Evolutionary conservation across 495 filamentous ascomycete species (phyloP).

Genomic region (Tuber umbilicatum): DNA sequence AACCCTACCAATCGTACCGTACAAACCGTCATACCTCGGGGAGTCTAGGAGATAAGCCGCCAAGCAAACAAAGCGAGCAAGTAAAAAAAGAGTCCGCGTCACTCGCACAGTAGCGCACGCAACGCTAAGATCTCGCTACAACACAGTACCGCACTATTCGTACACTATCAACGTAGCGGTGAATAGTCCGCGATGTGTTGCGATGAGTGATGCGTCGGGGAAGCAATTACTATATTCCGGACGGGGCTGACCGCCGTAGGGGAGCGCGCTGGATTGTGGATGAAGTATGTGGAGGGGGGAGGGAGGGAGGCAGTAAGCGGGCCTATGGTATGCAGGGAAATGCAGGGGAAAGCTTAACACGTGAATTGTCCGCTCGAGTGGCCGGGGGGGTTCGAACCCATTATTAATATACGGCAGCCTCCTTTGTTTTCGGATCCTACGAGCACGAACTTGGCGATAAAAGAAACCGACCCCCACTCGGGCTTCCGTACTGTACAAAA

Average conservation of each 20-base stretch:
- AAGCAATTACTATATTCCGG: slow-evolving; percentile 2
- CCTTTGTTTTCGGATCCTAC: neutral
- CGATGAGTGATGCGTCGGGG: neutral
- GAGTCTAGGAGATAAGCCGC: neutral
- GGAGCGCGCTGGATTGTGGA: neutral
- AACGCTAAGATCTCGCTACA: neutral
- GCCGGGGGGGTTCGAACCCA: neutral
- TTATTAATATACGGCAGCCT: neutral
- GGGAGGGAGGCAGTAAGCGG: neutral
- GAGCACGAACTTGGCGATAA: no score
- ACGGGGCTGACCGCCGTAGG: neutral
- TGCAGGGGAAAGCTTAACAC: neutral
- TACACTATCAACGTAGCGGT: neutral
- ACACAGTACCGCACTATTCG: neutral
- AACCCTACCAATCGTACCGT: neutral
- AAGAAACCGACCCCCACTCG: no score
- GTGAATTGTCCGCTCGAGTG: neutral
- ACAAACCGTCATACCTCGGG: neutral
- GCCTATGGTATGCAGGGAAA: neutral
- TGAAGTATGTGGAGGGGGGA: neutral
- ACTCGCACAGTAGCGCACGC: neutral
- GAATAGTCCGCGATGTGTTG: neutral
- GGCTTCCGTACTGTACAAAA: no score
- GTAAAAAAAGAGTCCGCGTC: neutral
- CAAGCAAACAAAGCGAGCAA: neutral